These are phyloP conservation scores for Trichosporon faecale DNA, from an alignment of 1,284 basidiomycete genomes.

Conservation along the genomic window DNA sequence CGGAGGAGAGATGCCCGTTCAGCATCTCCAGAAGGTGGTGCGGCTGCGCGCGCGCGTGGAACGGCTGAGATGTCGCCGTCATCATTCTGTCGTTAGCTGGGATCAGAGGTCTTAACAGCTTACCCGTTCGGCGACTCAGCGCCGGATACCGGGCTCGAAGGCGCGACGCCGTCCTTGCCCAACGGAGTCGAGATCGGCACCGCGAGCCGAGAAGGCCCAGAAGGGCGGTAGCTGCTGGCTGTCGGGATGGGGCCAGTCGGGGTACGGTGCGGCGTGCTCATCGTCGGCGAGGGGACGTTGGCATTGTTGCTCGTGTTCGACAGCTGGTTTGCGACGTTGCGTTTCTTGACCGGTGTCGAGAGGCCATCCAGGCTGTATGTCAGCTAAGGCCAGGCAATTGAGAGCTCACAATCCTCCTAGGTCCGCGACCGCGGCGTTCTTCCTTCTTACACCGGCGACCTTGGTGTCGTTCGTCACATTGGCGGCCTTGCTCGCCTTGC, in stretches of 20 bases:
- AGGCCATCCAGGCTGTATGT: constrained; percentile 37
- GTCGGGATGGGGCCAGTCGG: constrained; percentile 25
- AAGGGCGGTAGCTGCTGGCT: constrained; percentile 27
- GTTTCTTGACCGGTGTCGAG: constrained; percentile 36
- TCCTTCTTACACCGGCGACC: constrained; percentile 28
- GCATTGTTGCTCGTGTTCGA: constrained; percentile 31
- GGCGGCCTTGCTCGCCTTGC: constrained; percentile 29
- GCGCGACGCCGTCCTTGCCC: constrained; percentile 25
- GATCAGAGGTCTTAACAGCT: neutral
- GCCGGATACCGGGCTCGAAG: constrained; percentile 40
- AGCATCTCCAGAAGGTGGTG: constrained; percentile 48
- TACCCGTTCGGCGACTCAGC: constrained; percentile 28
- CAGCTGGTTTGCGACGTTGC: constrained; percentile 18
- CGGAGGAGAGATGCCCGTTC: constrained; percentile 43
- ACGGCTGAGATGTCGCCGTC: constrained; percentile 33
- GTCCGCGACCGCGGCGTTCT: constrained; percentile 36
- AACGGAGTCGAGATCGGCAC: constrained; percentile 27
- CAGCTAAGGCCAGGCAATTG: neutral
- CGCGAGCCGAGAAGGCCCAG: constrained; percentile 26
- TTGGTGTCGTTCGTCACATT: constrained; percentile 20
- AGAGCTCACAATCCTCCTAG: constrained; percentile 45
- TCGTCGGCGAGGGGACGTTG: constrained; percentile 28
- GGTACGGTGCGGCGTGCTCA: constrained; percentile 24
- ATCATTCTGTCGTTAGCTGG: constrained; percentile 19
- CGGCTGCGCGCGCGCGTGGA: constrained; percentile 40